Conservation (phyloP, 2,329 filamentous ascomycete species). For the Alternaria brassicicola region DNA sequence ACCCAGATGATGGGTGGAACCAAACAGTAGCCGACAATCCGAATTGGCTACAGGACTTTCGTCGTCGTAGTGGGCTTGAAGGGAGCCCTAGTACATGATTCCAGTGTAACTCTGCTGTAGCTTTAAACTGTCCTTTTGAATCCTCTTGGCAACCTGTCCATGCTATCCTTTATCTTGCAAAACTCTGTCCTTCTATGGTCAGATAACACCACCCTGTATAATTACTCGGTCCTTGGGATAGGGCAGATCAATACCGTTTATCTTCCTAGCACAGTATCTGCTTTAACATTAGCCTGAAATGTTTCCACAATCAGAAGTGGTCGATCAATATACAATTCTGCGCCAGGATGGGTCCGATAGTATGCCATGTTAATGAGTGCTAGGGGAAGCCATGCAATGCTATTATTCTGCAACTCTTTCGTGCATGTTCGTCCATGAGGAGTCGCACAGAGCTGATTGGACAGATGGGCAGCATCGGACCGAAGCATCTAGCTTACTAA, state of each 20-base stretch:
- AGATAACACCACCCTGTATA: background rate
- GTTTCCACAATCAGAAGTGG: background rate
- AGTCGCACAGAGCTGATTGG: background rate
- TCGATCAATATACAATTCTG: background rate
- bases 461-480: background rate
- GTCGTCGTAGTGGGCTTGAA: constrained; percentile 4
- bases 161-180: background rate
- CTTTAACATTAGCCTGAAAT: background rate
- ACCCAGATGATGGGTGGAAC: constrained; percentile 54
- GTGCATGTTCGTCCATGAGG: background rate
- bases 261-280: constrained; percentile 12
- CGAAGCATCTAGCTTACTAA: background rate
- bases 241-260: background rate
- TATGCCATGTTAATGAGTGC: background rate
- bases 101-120: background rate
- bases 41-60: constrained; percentile 10
- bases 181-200: background rate
- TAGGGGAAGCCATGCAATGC: background rate
- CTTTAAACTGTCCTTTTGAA: background rate
- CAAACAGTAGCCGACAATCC: constrained; percentile 33
- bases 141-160: background rate
- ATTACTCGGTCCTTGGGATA: background rate
- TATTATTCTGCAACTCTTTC: background rate
- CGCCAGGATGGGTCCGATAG: background rate
- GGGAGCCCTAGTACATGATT: background rate